Evolutionary conservation across 1,284 basidiomycete species (phyloP).

Genomic region (Phenoliferia sp.): DNA sequence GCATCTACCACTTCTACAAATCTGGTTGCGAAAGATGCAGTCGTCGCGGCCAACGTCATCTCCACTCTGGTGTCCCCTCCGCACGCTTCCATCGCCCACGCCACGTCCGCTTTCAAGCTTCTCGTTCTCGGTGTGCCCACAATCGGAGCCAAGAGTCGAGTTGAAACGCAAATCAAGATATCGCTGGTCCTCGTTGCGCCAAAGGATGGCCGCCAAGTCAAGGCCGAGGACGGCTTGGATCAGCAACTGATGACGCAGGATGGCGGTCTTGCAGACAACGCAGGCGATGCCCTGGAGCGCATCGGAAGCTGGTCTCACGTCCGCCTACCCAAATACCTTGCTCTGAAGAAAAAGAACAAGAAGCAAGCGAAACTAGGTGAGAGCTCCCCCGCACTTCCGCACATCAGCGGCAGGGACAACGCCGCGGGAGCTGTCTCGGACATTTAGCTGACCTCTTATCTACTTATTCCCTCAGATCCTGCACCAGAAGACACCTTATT

Average conservation of each 20-base stretch:
- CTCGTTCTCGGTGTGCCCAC: conserved; percentile 77
- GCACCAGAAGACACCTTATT: conserved; percentile 17
- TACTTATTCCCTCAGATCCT: conserved; percentile 14
- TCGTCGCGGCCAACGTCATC: conserved; percentile 21
- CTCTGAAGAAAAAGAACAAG: conserved; percentile 77
- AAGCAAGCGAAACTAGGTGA: conserved; percentile 35
- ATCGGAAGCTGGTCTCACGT: conserved; percentile 81
- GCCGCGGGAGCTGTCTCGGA: background rate
- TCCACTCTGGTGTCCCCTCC: background rate
- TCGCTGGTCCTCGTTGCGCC: conserved; percentile 61
- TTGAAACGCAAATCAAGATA: conserved; percentile 86
- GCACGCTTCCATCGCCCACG: background rate
- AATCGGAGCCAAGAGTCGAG: conserved; percentile 82
- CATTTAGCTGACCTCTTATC: conserved; percentile 4
- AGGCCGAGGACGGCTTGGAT: background rate
- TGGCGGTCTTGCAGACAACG: conserved; percentile 18
- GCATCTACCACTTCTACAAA: conserved; percentile 6
- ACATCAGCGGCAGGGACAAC: background rate
- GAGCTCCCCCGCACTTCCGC: conserved; percentile 10
- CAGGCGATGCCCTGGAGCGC: conserved; percentile 21
- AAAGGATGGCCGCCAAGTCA: background rate
- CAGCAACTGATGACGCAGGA: conserved; percentile 13
- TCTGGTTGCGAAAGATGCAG: conserved; percentile 30
- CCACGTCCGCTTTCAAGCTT: conserved; percentile 22
- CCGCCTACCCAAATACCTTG: conserved; percentile 66